Conservation (phyloP, 176 grass and related monocot genomes). For the Raddia distichophylla region DNA sequence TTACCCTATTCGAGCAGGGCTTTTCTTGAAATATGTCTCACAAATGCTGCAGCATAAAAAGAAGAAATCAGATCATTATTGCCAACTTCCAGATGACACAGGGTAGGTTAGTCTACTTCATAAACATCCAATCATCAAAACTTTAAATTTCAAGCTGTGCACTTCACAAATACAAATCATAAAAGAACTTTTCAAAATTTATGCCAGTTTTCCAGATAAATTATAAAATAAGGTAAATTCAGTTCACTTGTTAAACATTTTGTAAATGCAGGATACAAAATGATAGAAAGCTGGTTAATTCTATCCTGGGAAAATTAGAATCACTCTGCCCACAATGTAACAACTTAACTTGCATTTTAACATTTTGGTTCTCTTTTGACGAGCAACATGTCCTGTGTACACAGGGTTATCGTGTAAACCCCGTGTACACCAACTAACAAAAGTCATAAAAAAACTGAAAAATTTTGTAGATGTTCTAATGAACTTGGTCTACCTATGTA, state of each 20-base stretch:
- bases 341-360: background rate
- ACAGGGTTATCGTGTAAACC: no score
- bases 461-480: no score
- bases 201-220: background rate
- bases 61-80: slow-evolving; percentile 27
- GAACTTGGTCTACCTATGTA: no score
- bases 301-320: background rate
- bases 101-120: background rate
- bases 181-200: background rate
- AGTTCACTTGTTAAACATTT: background rate
- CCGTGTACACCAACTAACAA: no score
- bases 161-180: background rate
- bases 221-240: slow-evolving; percentile 7
- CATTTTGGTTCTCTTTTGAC: background rate
- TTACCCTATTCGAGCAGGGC: slow-evolving; percentile 86
- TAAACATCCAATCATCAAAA: slow-evolving; percentile 6
- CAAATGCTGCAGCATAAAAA: slow-evolving; percentile 78
- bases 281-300: background rate
- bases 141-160: background rate
- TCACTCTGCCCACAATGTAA: background rate
- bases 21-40: slow-evolving; percentile 99
- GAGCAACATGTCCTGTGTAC: no score
- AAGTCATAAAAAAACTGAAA: no score
- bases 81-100: background rate
- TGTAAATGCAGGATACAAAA: slow-evolving; percentile 8